These are phyloP conservation scores for Parietaria judaica DNA, from an alignment of 306 rosid genomes.

Conservation along the genomic window DNA sequence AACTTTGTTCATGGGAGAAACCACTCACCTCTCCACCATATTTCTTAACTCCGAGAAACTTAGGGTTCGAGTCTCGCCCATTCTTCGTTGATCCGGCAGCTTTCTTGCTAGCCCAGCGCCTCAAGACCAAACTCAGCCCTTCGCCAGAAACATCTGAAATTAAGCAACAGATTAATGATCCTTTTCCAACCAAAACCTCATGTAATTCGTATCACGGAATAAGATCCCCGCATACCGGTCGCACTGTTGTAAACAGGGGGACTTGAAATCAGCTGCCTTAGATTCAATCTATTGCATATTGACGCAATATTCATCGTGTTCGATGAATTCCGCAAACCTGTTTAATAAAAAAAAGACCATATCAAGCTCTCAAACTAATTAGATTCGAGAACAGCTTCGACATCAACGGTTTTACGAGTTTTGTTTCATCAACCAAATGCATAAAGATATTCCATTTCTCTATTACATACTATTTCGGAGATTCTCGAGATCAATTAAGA, in stretches of 20 bases:
- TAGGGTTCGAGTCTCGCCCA: conserved; percentile 86
- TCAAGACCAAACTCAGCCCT: conserved; percentile 60
- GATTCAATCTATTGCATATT: conserved; percentile 51
- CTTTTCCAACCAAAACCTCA: conserved; percentile 11
- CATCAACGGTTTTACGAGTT: too few relatives aligned
- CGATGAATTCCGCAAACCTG: conserved; percentile 11
- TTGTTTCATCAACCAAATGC: too few relatives aligned
- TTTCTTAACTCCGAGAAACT: conserved; percentile 89
- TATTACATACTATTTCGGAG: too few relatives aligned
- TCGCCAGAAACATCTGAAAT: conserved; percentile 54
- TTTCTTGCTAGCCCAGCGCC: conserved; percentile 92
- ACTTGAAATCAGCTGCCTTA: conserved; percentile 52
- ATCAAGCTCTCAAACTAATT: neutral
- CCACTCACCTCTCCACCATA: conserved; percentile 86
- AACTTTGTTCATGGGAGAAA: neutral
- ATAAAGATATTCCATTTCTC: too few relatives aligned
- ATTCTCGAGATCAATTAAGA: too few relatives aligned
- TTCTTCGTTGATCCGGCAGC: conserved; percentile 84
- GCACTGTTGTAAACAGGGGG: conserved; percentile 51
- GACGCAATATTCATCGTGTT: conserved; percentile 49
- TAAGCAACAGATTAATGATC: neutral
- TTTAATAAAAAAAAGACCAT: conserved; percentile 4
- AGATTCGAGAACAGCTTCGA: neutral
- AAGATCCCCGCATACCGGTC: conserved; percentile 35
- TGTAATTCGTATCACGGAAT: conserved; percentile 1